Base-by-base conservation (phyloP, 768 basidiomycete species). In the Thelephora ganbajun region DNA sequence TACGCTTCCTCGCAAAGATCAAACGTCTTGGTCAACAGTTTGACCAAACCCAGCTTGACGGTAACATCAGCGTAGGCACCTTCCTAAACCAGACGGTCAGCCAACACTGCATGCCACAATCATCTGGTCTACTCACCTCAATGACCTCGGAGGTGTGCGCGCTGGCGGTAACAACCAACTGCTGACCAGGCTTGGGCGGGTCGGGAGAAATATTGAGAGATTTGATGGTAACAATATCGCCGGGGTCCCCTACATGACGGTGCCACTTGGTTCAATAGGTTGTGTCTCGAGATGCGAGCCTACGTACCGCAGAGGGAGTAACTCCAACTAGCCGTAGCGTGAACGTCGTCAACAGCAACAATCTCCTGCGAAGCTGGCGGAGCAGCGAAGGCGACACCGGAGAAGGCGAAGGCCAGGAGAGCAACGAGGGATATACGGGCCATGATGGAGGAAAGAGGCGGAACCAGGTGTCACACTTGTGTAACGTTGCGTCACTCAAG, bases 1-100 rank as follows among this genome's bases (percentile, higher is more conserved):
- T 69, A 96, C 88, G 92, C 91, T 65, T 97, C 93, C 50, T 93
- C 73, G 60, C 94, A 98, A 30, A 97, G 65, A 54, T 97, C 89
- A 54, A 97, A 94, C 14, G 54, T 59, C 68, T 88, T 96, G 41
- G 69, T 63, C 30, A 98, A 66, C n/a, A 98, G 61, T 68, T 89
- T 96, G 59, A 99, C 76, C 23, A 89, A 66, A 20, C 96, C 96
- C n/a, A 98, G 71, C 63, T 97, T 98, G 48, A 99, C 94, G 1
- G 66, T 65, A 3, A 99, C 91, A 54, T 93, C 80, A 6, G 84
- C 94, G 56, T 77, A 86, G 35, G 94, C 86, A 5, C 96, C 96
- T 4, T 92, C 82, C 93, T 97, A 20, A 46, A n/a, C 2, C 11
- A 22, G 47, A 34, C 4, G 26, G 26, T 30, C 26, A 30, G 26